Evolutionary conservation across 805 yeast species (phyloP).

Genomic region (Barnettozyma sucrosica): DNA sequence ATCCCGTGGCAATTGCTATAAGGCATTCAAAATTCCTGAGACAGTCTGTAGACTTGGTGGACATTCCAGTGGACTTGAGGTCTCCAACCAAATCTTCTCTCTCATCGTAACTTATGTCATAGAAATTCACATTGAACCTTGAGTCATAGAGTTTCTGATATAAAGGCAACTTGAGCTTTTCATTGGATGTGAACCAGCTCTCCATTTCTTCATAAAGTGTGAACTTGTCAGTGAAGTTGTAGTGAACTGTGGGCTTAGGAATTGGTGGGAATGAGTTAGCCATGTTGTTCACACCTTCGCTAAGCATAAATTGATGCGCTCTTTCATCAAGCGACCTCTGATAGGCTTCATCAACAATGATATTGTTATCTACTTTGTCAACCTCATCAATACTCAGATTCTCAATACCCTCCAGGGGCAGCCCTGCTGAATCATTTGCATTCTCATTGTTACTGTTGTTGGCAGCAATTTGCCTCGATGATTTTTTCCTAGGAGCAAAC

Average conservation of each 20-base stretch:
- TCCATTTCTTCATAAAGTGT: constrained; percentile 36
- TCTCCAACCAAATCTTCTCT: constrained; percentile 13
- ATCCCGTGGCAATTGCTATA: constrained; percentile 15
- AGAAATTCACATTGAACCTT: constrained; percentile 11
- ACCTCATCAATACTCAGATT: constrained; percentile 36
- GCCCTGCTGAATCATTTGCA: background rate
- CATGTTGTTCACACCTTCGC: constrained; percentile 9
- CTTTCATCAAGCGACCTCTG: constrained; percentile 30
- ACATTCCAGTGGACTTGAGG: constrained; percentile 1
- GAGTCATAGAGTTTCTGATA: constrained; percentile 4
- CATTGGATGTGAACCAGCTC: constrained; percentile 40
- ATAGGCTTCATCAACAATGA: constrained; percentile 30
- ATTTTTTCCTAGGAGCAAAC: constrained; percentile 9
- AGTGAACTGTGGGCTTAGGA: constrained; percentile 39
- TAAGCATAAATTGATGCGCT: constrained; percentile 28
- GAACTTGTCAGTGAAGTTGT: constrained; percentile 34
- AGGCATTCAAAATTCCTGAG: constrained; percentile 6
- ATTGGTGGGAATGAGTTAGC: constrained; percentile 24
- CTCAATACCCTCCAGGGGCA: constrained; percentile 11
- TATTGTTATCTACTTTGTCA: constrained; percentile 27
- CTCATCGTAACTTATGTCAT: constrained; percentile 11
- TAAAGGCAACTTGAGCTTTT: constrained; percentile 13
- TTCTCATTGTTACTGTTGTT: background rate
- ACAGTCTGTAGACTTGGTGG: background rate
- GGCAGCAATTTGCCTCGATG: background rate